These are phyloP conservation scores for Trichoderma citrinoviride DNA, from an alignment of 2,329 filamentous ascomycete genomes.

Conservation along the genomic window DNA sequence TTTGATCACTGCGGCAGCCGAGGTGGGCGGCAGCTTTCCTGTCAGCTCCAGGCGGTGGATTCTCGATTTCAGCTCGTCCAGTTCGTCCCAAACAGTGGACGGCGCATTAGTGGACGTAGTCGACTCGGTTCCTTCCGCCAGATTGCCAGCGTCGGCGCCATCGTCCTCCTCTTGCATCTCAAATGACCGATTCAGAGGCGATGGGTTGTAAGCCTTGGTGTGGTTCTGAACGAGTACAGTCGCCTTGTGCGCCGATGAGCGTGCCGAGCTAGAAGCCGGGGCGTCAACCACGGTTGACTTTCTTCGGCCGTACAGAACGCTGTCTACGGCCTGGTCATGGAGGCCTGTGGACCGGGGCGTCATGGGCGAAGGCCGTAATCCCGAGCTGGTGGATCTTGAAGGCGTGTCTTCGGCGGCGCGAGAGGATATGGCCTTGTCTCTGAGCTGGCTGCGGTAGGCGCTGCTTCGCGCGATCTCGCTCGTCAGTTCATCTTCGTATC, in stretches of 20 bases:
- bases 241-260: slow-evolving; percentile 45
- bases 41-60: slow-evolving; percentile 88
- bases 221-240: slow-evolving; percentile 28
- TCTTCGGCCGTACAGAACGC: slow-evolving; percentile 33
- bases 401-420: slow-evolving; percentile 39
- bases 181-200: slow-evolving; percentile 51
- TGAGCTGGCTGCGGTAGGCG: slow-evolving; percentile 43
- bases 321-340: slow-evolving; percentile 42
- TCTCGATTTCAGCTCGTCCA: slow-evolving; percentile 91
- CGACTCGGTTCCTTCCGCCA: slow-evolving; percentile 73
- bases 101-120: slow-evolving; percentile 84
- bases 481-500: slow-evolving; percentile 46
- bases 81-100: slow-evolving; percentile 94
- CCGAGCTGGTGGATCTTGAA: slow-evolving; percentile 36
- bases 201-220: slow-evolving; percentile 53
- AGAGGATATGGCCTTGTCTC: slow-evolving; percentile 36
- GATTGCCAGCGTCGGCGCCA: slow-evolving; percentile 37
- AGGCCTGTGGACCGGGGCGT: slow-evolving; percentile 50
- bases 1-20: slow-evolving; percentile 73
- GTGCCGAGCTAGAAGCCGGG: slow-evolving; percentile 39
- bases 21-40: slow-evolving; percentile 80
- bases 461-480: slow-evolving; percentile 42
- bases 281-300: slow-evolving; percentile 50
- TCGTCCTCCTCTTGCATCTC: slow-evolving; percentile 34
- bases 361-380: slow-evolving; percentile 44